These are phyloP conservation scores for Aspergillus ellipticus DNA, from an alignment of 495 filamentous ascomycete species.

Conservation along the genomic window DNA sequence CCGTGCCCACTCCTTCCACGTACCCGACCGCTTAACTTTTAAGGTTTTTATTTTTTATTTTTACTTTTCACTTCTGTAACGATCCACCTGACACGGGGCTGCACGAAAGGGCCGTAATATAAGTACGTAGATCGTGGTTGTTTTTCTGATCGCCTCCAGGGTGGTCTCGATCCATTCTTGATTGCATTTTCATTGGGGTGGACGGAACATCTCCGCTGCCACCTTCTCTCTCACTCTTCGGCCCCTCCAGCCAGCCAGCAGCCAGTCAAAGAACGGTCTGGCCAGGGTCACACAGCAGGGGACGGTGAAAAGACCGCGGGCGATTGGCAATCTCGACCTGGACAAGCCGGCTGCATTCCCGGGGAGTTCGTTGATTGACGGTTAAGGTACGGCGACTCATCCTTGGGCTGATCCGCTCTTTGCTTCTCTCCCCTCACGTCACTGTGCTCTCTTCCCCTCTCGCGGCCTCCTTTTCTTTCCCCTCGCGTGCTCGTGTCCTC, in stretches of 20 bases:
- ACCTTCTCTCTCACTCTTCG: neutral
- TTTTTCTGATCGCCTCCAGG: too few species aligned
- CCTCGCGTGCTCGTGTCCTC: neutral
- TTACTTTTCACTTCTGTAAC: neutral
- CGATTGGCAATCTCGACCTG: neutral
- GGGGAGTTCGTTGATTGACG: neutral
- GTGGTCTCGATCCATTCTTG: too few species aligned
- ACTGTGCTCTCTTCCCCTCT: neutral
- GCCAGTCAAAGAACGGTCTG: neutral
- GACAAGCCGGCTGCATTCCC: too few species aligned
- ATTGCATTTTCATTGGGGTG: too few species aligned
- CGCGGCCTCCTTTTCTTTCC: neutral
- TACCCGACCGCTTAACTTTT: neutral
- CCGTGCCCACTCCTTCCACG: neutral
- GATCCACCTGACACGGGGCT: neutral
- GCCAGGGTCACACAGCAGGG: neutral
- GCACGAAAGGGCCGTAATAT: too few species aligned
- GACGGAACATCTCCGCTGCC: too few species aligned
- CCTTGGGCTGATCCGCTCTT: conserved; percentile 5
- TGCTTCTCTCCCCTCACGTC: neutral
- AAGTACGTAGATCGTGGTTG: too few species aligned
- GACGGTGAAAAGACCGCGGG: neutral
- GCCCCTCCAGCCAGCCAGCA: neutral
- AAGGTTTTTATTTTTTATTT: too few species aligned
- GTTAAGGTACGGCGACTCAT: neutral